Base-by-base conservation (phyloP, 1,139 yeast genomes). In the Suhomyces yuchorum region DNA sequence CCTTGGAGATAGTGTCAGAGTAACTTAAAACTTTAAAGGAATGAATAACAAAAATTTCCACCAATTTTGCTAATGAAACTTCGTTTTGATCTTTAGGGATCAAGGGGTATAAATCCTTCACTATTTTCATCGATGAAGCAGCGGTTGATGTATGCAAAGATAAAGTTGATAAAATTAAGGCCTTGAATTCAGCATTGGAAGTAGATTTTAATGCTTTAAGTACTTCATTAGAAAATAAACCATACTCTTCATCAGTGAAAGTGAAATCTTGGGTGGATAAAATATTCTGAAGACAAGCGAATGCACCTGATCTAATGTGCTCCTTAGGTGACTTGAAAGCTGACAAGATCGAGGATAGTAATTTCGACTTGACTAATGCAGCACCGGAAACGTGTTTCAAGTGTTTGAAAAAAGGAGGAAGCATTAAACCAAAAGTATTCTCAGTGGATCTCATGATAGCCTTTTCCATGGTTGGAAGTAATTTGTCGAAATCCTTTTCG, bases 381-480 rank as follows among this genome's bases (percentile, higher is more conserved):
- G 56, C 50, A 14, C 62, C 55, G 2, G 51, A 24, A 9, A 39
- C 15, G 8, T 28, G 18, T 8, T 71, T 52, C 14, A 83, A 51
- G 30, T 71, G 62, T 2, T 56, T 48, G 44, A 83, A 70, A 20
- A 88, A 61, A 2, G 73, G 67, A 0, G 86, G 84, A 18, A 82
- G 60, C 14, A 85, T 67, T 30, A 71, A 59, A 7, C 77, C 76
- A 54, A 88, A 78, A 0, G 90, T 80, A 33, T 74, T 68, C 61
- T 91, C 98, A 0, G 97, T 87, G 2, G 96, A 83, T 63, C 97
- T 80, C 59, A 93, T 73, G 43, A 87, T 76, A 0, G 95, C 80
- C 61, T 88, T 91, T 56, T 89, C 93, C 44, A 92, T 61, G 15
- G 78, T 73, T 2, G 96, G 90, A 8, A 85, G 61, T 15, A 90